phyloP scores from a whole-genome alignment of 495 filamentous ascomycete species.

The Aspergillus affinis region DNA sequence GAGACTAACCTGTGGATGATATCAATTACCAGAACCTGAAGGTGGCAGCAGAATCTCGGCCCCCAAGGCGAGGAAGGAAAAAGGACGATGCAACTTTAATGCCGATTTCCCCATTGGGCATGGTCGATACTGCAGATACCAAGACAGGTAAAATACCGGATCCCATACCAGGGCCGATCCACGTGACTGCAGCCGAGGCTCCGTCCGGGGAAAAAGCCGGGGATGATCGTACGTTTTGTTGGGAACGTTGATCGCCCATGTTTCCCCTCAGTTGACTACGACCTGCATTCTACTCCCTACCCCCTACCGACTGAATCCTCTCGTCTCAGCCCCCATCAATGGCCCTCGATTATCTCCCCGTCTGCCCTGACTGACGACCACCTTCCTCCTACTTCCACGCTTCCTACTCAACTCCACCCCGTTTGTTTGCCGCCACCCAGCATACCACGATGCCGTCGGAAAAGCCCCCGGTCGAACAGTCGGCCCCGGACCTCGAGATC shows the following conservation, averaged over 20 bases:
- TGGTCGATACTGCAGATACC: neutral
- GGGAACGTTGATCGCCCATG: constrained; percentile 16
- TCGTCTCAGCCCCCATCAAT: constrained; percentile 1
- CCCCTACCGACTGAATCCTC: neutral
- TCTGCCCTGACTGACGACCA: constrained; percentile 5
- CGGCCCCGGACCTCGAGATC: constrained; percentile 82
- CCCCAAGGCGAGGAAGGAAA: neutral
- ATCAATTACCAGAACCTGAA: no score
- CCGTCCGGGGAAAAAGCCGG: constrained; percentile 29
- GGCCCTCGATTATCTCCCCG: constrained; percentile 1
- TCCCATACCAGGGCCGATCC: neutral
- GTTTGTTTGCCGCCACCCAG: neutral
- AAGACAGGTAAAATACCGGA: neutral
- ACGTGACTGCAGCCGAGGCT: constrained; percentile 18
- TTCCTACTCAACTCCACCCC: constrained; percentile 5
- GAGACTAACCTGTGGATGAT: no score
- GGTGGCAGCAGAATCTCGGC: neutral
- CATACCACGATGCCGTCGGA: constrained; percentile 34
- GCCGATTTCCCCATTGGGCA: neutral
- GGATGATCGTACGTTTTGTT: constrained; percentile 28
- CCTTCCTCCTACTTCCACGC: neutral
- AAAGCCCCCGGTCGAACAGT: constrained; percentile 34
- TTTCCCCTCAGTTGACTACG: neutral
- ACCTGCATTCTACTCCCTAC: neutral
- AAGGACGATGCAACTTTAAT: neutral